phyloP scores from a whole-genome alignment of 331 rosid genomes.

The Spiraea crenata region DNA sequence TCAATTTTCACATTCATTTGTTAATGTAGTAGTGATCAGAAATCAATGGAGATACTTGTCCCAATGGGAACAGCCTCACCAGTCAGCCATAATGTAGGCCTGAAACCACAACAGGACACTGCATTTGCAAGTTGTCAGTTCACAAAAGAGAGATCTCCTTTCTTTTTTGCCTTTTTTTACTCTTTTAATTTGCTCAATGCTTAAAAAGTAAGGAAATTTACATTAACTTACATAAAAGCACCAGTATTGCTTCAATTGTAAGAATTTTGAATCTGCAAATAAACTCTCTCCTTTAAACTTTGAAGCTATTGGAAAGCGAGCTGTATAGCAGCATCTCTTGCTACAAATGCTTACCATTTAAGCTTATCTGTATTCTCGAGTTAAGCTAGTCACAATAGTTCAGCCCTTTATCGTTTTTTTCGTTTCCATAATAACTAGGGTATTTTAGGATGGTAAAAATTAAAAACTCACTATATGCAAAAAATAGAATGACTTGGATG shows the following conservation, averaged over 20 bases:
- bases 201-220: neutral
- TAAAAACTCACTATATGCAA: too few relatives aligned
- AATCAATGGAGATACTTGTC: conserved; percentile 21
- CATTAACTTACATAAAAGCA: neutral
- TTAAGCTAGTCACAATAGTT: too few relatives aligned
- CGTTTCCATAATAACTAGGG: too few relatives aligned
- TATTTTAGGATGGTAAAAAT: too few relatives aligned
- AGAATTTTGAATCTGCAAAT: neutral
- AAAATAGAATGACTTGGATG: too few relatives aligned
- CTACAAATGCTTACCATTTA: neutral
- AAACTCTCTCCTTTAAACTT: neutral
- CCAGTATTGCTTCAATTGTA: neutral
- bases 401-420: too few relatives aligned
- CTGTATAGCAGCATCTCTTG: neutral
- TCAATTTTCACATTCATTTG: conserved; percentile 22
- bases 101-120: neutral
- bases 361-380: too few relatives aligned
- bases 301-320: neutral
- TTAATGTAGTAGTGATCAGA: neutral
- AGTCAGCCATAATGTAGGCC: conserved; percentile 6
- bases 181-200: neutral
- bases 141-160: neutral
- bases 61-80: conserved; percentile 22
- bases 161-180: neutral
- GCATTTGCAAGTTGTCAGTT: conserved; percentile 26